Evolutionary conservation across 2,329 filamentous ascomycete genomes (phyloP).

Genomic region (Ramichloridium luteum): DNA sequence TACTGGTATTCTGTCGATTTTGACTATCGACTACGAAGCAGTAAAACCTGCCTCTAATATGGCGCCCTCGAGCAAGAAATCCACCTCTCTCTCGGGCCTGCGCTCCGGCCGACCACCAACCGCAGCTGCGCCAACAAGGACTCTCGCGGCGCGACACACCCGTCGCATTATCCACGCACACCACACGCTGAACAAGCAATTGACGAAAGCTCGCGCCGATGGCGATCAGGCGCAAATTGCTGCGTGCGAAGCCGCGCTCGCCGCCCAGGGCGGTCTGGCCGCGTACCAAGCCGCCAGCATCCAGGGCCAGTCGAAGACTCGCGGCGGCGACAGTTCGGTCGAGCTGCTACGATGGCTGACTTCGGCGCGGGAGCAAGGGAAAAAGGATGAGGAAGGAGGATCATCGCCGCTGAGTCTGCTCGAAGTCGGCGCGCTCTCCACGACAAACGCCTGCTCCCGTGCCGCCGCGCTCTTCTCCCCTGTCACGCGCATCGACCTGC

Average conservation of each 20-base stretch:
- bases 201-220: constrained; percentile 37
- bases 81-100: constrained; percentile 1
- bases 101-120: constrained; percentile 33
- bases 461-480: constrained; percentile 53
- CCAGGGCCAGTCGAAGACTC: constrained; percentile 46
- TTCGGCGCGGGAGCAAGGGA: constrained; percentile 3
- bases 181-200: constrained; percentile 47
- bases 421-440: constrained; percentile 80
- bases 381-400: constrained; percentile 4
- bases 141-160: constrained; percentile 45
- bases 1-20: too few relatives aligned
- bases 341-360: constrained; percentile 48
- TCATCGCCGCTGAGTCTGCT: constrained; percentile 49
- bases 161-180: constrained; percentile 47
- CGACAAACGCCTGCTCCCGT: constrained; percentile 69
- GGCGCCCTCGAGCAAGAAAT: constrained; percentile 5
- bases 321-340: constrained; percentile 52
- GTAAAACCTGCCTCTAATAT: too few relatives aligned
- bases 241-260: constrained; percentile 38
- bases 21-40: too few relatives aligned
- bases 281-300: constrained; percentile 52
- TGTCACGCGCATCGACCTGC: constrained; percentile 76
- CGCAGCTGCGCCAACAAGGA: constrained; percentile 21
- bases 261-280: constrained; percentile 45
- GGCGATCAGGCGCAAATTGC: constrained; percentile 29